phyloP scores from a whole-genome alignment of 1,139 yeast genomes.

The Geotrichum siamense region DNA sequence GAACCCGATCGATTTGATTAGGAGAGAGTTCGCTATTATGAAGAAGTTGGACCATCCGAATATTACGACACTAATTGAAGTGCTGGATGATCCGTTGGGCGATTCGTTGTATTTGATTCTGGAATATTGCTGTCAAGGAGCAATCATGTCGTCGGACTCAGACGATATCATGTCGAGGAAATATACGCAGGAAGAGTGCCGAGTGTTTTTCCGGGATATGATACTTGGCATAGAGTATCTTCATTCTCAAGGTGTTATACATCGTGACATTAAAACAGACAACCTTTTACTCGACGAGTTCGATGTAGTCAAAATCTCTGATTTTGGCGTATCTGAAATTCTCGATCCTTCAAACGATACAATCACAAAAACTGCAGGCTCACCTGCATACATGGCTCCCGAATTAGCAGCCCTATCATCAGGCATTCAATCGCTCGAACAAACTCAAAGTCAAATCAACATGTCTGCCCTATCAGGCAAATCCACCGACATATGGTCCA shows the following conservation, averaged over 20 bases:
- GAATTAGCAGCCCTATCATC: conserved; percentile 54
- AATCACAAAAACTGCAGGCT: conserved; percentile 61
- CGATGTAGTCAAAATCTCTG: conserved; percentile 80
- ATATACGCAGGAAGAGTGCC: conserved; percentile 37
- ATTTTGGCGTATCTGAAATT: conserved; percentile 87
- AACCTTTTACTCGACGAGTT: conserved; percentile 69
- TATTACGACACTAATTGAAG: conserved; percentile 79
- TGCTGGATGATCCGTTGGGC: conserved; percentile 61
- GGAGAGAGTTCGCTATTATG: conserved; percentile 79
- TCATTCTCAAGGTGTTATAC: conserved; percentile 89
- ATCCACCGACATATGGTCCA: conserved; percentile 72
- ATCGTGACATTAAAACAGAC: conserved; percentile 94
- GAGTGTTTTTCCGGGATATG: conserved; percentile 64
- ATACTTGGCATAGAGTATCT: conserved; percentile 83
- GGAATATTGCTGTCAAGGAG: conserved; percentile 58
- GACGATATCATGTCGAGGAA: conserved; percentile 11
- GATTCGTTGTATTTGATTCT: conserved; percentile 65
- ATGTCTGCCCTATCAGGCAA: conserved; percentile 49
- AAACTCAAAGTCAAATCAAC: conserved; percentile 21
- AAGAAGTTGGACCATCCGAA: conserved; percentile 75
- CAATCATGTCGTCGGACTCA: conserved; percentile 28
- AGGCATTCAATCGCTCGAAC: conserved; percentile 8
- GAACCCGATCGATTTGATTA: conserved; percentile 36
- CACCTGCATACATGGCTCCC: conserved; percentile 80
- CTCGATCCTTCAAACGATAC: conserved; percentile 44